Percentiles rank a stretch among this genome's conserved stretches.
These are phyloP conservation scores for Russula griseocarnosa DNA, from an alignment of 768 basidiomycete genomes.

Conservation along the genomic window DNA sequence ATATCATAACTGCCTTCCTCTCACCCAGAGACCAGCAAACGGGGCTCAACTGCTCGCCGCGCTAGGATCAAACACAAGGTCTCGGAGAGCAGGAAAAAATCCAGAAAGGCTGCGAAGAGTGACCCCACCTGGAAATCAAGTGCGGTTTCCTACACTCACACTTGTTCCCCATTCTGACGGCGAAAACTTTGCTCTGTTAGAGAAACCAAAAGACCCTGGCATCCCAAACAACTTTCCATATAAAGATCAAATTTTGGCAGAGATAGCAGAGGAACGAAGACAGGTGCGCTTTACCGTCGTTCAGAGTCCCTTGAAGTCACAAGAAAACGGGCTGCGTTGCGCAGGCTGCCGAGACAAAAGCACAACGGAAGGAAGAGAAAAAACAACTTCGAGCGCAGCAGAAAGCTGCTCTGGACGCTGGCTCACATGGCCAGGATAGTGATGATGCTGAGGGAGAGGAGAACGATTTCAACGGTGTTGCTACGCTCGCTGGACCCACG, in stretches of 20 bases:
- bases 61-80: slow-evolving; percentile 71
- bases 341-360: slow-evolving; percentile 76
- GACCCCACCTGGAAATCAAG: slow-evolving; percentile 87
- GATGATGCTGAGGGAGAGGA: slow-evolving; percentile 34
- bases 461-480: slow-evolving; percentile 46
- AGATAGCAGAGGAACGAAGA: slow-evolving; percentile 78
- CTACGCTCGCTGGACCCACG: slow-evolving; percentile 30
- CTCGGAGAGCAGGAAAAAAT: slow-evolving; percentile 72
- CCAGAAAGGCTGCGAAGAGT: slow-evolving; percentile 68
- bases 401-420: slow-evolving; percentile 23
- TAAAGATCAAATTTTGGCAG: slow-evolving; percentile 91
- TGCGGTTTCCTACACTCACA: slow-evolving; percentile 39
- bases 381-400: slow-evolving; percentile 42
- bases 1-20: not conserved
- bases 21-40: slow-evolving; percentile 73
- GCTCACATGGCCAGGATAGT: slow-evolving; percentile 32
- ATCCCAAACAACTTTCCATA: slow-evolving; percentile 92
- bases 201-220: slow-evolving; percentile 84
- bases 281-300: slow-evolving; percentile 44
- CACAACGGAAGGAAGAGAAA: slow-evolving; percentile 60
- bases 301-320: not conserved
- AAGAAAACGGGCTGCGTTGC: not conserved
- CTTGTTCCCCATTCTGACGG: slow-evolving; percentile 13
- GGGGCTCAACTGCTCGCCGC: slow-evolving; percentile 68
- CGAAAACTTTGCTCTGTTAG: slow-evolving; percentile 36